Evolutionary conservation across 345 rosid genomes (phyloP).

Genomic region (Isatis tinctoria): DNA sequence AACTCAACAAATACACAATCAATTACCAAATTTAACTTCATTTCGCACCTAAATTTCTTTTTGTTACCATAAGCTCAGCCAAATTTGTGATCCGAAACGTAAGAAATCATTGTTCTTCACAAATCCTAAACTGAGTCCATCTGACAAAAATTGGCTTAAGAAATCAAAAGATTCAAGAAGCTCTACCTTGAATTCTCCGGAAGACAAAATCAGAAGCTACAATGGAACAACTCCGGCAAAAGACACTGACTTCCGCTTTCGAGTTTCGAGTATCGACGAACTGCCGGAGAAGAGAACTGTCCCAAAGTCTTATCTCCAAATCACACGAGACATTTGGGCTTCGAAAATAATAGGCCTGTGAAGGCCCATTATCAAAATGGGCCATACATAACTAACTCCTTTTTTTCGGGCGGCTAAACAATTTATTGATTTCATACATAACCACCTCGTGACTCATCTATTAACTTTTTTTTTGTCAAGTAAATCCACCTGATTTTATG

Average conservation of each 20-base stretch:
- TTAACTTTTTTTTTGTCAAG: not conserved
- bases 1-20: not conserved
- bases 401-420: no score
- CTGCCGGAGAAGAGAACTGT: not conserved
- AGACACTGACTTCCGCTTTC: not conserved
- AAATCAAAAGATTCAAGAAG: not conserved
- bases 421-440: no score
- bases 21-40: no score
- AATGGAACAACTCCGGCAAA: not conserved
- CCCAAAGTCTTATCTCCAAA: not conserved
- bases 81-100: not conserved
- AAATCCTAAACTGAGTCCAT: not conserved
- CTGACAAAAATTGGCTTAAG: not conserved
- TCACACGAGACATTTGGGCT: not conserved
- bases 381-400: not conserved
- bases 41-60: not conserved
- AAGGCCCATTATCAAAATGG: not conserved
- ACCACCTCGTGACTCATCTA: not conserved
- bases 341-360: not conserved
- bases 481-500: not conserved
- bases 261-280: not conserved
- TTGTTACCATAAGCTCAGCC: not conserved
- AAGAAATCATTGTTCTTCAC: not conserved
- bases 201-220: not conserved
- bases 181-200: not conserved